Evolutionary conservation across 805 yeast species (phyloP), one percentile per base, ranked within the genome.

Genomic region (Ogataea polymorpha): DNA sequence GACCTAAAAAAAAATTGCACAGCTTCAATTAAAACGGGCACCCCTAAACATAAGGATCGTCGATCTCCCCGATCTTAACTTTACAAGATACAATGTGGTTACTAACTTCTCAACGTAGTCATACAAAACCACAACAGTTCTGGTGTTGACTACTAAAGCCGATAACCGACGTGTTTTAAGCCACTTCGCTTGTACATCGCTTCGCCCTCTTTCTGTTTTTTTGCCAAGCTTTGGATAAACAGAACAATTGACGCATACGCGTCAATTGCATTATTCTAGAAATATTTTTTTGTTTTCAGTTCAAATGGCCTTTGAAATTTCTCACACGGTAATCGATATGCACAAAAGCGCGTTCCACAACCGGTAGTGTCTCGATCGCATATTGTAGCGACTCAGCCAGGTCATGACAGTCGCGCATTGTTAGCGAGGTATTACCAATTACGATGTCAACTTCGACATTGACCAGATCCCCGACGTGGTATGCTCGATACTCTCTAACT

Each of bases 361-460:
- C 75, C 0, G 91, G 89, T 44, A 86, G 64, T 0, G 89, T 78
- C 49, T 86, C 95, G 18, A 86, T 69, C 1, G 93, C 85, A 54
- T 84, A 86, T 61, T 86, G 95, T 32, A 86, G 63, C 0, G 90
- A 81, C 59, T 85, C 95, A 3, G 87, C 95, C 25, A 86, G 68
- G 57, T 86, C 95, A 59, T 86, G 95, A 39, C 80, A 70, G 52
- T 86, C 95, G 44, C 79, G 73, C 54, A 85, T 64, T 3, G 69
- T 58, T 48, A 80, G 61, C 8, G 69, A 57, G 20, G 66, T 65
- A 48, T 77, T 77, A 39, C 78, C 71, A 10, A 61, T 49, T 5
- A 84, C 78, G 29, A 86, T 62, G 53, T 85, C 95, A 17, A 85
- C 85, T 56, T 86, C 95, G 29, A 83, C 90, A 53, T 79, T 81